Evolutionary conservation across 2,329 filamentous ascomycete genomes (phyloP).

Genomic region (Sclerotiophoma versabilis): DNA sequence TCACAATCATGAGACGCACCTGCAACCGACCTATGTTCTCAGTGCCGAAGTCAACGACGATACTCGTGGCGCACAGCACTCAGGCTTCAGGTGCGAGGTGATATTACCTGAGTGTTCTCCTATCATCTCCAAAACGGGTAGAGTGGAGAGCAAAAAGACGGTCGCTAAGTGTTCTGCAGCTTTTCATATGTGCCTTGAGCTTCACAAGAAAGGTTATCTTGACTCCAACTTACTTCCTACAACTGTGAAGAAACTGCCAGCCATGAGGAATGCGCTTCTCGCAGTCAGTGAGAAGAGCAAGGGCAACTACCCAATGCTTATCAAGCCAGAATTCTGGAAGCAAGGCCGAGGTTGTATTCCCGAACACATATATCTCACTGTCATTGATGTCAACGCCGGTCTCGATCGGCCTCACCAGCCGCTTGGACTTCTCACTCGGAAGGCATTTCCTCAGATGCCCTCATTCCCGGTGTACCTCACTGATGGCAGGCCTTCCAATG

Average conservation of each 20-base stretch:
- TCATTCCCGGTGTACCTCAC: conserved; percentile 76
- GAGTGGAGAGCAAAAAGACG: conserved; percentile 71
- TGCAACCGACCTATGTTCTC: conserved; percentile 68
- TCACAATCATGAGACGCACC: conserved; percentile 56
- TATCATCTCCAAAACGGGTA: conserved; percentile 70
- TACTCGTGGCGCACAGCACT: conserved; percentile 9
- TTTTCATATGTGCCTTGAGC: conserved; percentile 77
- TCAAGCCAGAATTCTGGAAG: conserved; percentile 80
- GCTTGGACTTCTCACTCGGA: conserved; percentile 74
- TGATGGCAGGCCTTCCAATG: conserved; percentile 64
- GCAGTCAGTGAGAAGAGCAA: conserved; percentile 82
- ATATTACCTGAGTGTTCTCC: conserved; percentile 78
- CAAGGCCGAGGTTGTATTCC: conserved; percentile 55
- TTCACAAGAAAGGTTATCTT: conserved; percentile 72
- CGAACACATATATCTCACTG: conserved; percentile 64
- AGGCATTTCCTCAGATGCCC: conserved; percentile 69
- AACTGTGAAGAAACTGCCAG: conserved; percentile 74
- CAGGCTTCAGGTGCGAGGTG: conserved; percentile 70
- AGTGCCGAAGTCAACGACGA: conserved; percentile 19
- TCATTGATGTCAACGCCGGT: conserved; percentile 67
- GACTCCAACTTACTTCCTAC: conserved; percentile 77
- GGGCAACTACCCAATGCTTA: conserved; percentile 75
- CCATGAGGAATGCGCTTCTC: conserved; percentile 85
- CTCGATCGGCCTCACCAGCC: conserved; percentile 68
- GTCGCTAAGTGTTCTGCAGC: conserved; percentile 88